These are phyloP conservation scores for Boletellus sp. DNA, from an alignment of 1,284 basidiomycete species.

Conservation along the genomic window DNA sequence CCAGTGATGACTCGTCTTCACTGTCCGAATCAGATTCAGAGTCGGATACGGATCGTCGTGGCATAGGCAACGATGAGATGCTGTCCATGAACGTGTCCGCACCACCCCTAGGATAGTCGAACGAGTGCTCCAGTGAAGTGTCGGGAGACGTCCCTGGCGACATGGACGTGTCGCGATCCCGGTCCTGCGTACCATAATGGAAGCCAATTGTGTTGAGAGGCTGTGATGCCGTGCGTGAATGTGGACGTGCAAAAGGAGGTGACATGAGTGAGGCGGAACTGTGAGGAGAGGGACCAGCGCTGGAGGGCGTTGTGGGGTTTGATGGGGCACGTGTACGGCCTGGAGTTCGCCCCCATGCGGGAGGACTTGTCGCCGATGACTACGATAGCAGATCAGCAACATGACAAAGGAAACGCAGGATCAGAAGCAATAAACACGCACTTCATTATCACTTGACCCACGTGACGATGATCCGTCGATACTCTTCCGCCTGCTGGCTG, in stretches of 20 bases:
- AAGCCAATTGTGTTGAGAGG: conserved; percentile 38
- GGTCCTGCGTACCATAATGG: conserved; percentile 29
- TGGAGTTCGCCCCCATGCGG: conserved; percentile 40
- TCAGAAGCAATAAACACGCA: conserved; percentile 31
- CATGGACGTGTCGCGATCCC: conserved; percentile 31
- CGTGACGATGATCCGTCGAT: conserved; percentile 53
- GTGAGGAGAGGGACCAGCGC: conserved; percentile 31
- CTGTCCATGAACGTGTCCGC: conserved; percentile 27
- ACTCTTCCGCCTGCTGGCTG: conserved; percentile 61
- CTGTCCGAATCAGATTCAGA: conserved; percentile 46
- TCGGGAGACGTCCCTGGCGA: conserved; percentile 41
- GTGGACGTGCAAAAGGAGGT: conserved; percentile 48
- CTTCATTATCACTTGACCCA: conserved; percentile 64
- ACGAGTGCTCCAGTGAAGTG: conserved; percentile 36
- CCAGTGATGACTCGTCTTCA: conserved; percentile 50
- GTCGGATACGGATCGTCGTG: conserved; percentile 29
- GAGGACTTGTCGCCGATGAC: conserved; percentile 37
- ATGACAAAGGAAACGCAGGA: conserved; percentile 6
- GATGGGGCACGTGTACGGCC: conserved; percentile 59
- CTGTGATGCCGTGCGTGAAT: conserved; percentile 57
- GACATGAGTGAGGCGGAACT: conserved; percentile 34
- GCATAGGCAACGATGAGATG: conserved; percentile 42
- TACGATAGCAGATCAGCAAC: conserved; percentile 9
- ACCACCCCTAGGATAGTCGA: conserved; percentile 29
- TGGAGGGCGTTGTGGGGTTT: conserved; percentile 57